Evolutionary conservation across 2,329 filamentous ascomycete genomes (phyloP), one percentile per base, ranked within the genome.

Genomic region (Diaporthe vaccinii): DNA sequence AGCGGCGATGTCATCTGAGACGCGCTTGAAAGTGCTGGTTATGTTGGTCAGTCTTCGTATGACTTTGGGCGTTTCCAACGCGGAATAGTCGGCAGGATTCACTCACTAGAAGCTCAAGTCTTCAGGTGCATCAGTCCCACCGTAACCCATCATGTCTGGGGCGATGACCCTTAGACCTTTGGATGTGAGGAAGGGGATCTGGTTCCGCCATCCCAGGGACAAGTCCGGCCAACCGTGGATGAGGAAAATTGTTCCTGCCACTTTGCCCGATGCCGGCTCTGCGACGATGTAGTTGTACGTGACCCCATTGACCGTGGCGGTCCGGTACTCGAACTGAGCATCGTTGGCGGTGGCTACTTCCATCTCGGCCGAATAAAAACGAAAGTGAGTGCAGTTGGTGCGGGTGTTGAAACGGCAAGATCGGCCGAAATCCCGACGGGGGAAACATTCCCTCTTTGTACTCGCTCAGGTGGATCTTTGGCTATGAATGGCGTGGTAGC

Each of bases 131-230:
- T 88, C 93, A 41, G 94, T 96, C 74, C 91, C 89, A 28, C 94
- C 94, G 82, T 96, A 98, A 76, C 96, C 96, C 80, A 98, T 89
- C 88, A 95, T 93, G 84, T 98, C 95, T 0, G 95, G 94, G 17
- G 91, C 94, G 28, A 98, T 91, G 73, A 98, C 95, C 73, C 93
- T 91, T 78, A 96, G 90, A 25, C 93, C 93, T 75, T 94, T 87
- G 12, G 92, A 88, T 49, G 93, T 84, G 39, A 98, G 89, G 79
- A 91, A 85, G 0, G 96, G 95, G 76, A 98, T 93, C 84, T 98
- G 96, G 84, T 94, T 93, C 76, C 95, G 92, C 96, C 96, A 98
- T 81, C 93, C 95, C 80, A 95, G 92, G 10, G 91, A 91, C n/a
- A 97, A 84, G 83, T 98, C 95, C 0, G 95, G 95, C 85, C 93